phyloP scores from a whole-genome alignment of 2,329 filamentous ascomycete genomes.

The Plectosphaerella plurivora region DNA sequence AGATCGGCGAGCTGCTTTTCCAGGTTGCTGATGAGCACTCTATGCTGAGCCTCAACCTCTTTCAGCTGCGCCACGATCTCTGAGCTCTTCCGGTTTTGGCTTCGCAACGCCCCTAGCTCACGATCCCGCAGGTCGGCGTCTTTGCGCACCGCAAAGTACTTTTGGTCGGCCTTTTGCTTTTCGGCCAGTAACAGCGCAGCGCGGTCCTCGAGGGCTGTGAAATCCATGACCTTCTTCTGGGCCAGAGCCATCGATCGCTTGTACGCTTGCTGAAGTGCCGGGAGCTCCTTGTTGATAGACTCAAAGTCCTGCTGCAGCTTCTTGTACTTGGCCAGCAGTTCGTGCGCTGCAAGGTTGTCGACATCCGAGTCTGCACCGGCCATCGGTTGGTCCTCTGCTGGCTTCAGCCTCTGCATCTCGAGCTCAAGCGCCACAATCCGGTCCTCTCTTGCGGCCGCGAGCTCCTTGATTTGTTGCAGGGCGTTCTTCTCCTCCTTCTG shows the following conservation, averaged over 20 bases:
- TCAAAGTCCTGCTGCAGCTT: slow-evolving; percentile 76
- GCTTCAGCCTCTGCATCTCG: slow-evolving; percentile 68
- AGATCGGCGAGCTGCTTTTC: slow-evolving; percentile 88
- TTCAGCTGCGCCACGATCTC: slow-evolving; percentile 94
- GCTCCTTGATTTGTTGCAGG: slow-evolving; percentile 70
- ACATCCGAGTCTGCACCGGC: slow-evolving; percentile 40
- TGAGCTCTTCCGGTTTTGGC: slow-evolving; percentile 83
- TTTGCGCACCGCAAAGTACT: slow-evolving; percentile 95
- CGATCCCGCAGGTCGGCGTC: slow-evolving; percentile 80
- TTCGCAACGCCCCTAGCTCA: slow-evolving; percentile 73
- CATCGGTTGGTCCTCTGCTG: slow-evolving; percentile 41
- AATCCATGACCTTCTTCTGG: slow-evolving; percentile 80
- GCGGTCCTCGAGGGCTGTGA: slow-evolving; percentile 71
- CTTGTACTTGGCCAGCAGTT: slow-evolving; percentile 68
- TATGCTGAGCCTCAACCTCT: slow-evolving; percentile 76
- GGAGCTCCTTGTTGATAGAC: slow-evolving; percentile 81
- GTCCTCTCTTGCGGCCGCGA: slow-evolving; percentile 73
- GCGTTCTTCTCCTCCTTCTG: slow-evolving; percentile 73
- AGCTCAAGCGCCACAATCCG: slow-evolving; percentile 78
- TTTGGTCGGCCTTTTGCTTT: slow-evolving; percentile 95
- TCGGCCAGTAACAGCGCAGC: slow-evolving; percentile 71
- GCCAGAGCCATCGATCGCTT: slow-evolving; percentile 83
- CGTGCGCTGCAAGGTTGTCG: slow-evolving; percentile 60
- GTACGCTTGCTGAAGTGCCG: slow-evolving; percentile 85
- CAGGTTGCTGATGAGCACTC: slow-evolving; percentile 72